phyloP scores from a whole-genome alignment of 306 rosid genomes.

The Lathyrus aphaca region DNA sequence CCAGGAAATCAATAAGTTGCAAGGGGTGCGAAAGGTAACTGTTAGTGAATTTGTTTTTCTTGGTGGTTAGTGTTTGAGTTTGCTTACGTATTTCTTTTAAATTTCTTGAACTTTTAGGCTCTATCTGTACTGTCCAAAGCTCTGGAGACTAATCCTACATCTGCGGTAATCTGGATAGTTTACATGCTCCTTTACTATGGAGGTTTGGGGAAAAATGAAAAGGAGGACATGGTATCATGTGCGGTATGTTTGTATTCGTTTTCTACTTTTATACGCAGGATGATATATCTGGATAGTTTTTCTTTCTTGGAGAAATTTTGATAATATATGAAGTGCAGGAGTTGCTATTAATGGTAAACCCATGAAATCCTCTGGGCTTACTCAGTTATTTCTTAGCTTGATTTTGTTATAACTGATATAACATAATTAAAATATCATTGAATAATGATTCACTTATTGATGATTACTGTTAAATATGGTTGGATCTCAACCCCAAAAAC shows the following conservation, averaged over 20 bases:
- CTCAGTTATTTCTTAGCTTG: conserved; percentile 23
- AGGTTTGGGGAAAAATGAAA: conserved; percentile 60
- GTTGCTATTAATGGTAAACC: conserved; percentile 37
- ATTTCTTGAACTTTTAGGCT: conserved; percentile 65
- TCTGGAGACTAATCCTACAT: conserved; percentile 74
- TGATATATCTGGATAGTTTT: conserved; percentile 34
- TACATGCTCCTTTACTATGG: conserved; percentile 80
- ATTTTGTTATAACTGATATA: neutral
- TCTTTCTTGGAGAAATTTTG: conserved; percentile 31
- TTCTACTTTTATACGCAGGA: conserved; percentile 38
- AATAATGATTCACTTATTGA: neutral
- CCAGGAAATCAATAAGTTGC: conserved; percentile 69
- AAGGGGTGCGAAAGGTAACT: conserved; percentile 78
- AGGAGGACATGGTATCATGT: conserved; percentile 86
- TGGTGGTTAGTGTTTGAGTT: conserved; percentile 29
- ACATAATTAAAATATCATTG: neutral
- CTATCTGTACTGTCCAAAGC: conserved; percentile 75
- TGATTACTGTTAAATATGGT: neutral
- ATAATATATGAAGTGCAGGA: conserved; percentile 18
- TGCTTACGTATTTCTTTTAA: conserved; percentile 23
- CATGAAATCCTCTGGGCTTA: conserved; percentile 21
- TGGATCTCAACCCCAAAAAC: no score
- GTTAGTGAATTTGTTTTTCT: conserved; percentile 29
- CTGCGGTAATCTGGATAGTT: conserved; percentile 69
- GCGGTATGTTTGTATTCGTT: conserved; percentile 74